Conservation (phyloP, 345 rosid genomes). For the Excoecaria cochinchinensis region DNA sequence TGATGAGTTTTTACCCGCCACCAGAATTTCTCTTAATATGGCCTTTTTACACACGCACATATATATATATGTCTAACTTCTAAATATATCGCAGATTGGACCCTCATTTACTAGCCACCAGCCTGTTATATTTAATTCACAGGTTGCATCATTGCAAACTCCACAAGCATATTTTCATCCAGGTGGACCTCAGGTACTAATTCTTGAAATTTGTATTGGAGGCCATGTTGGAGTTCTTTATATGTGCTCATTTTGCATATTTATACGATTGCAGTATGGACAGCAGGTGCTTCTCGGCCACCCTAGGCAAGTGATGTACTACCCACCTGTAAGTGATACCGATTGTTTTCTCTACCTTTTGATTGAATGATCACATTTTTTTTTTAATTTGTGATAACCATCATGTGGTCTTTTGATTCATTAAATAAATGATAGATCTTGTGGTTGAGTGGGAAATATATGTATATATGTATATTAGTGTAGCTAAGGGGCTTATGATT, state of each 20-base stretch:
- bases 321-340: conserved; percentile 62
- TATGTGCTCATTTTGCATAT: conserved; percentile 14
- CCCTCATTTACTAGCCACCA: conserved; percentile 64
- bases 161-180: conserved; percentile 72
- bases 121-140: conserved; percentile 61
- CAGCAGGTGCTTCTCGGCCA: conserved; percentile 66
- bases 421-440: background rate
- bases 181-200: conserved; percentile 66
- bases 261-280: conserved; percentile 49
- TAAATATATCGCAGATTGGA: conserved; percentile 50
- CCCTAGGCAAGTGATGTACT: conserved; percentile 59
- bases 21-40: background rate
- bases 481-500: too few species aligned
- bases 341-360: background rate
- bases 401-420: background rate
- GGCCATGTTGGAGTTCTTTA: background rate
- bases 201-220: background rate
- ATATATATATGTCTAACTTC: conserved; percentile 15
- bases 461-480: too few species aligned
- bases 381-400: background rate
- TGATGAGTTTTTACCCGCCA: too few species aligned
- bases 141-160: conserved; percentile 51
- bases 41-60: too few species aligned
- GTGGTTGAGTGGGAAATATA: too few species aligned
- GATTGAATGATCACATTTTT: background rate